phyloP scores from a whole-genome alignment of 179 eudicot genomes.

The Sideroxylon spinosum region DNA sequence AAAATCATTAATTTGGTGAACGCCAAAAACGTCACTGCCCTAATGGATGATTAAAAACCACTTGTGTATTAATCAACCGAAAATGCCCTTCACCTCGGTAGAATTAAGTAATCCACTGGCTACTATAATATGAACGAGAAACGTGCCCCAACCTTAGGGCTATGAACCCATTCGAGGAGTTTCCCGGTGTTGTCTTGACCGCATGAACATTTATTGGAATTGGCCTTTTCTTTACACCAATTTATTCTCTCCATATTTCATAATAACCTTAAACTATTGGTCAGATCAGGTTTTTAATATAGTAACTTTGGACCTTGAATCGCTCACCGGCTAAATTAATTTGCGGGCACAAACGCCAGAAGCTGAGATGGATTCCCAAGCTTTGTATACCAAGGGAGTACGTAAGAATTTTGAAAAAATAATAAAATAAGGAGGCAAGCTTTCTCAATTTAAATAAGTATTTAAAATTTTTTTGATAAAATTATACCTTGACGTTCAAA shows the following conservation, averaged over 20 bases:
- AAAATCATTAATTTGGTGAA: conserved; percentile 8
- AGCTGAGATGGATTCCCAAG: background rate
- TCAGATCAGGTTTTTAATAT: background rate
- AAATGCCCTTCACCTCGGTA: conserved; percentile 5
- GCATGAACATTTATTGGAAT: background rate
- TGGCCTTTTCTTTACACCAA: background rate
- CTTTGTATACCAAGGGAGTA: background rate
- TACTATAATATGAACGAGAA: background rate
- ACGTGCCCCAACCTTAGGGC: background rate
- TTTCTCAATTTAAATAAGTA: too few species aligned
- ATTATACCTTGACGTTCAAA: too few species aligned
- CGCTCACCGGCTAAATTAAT: background rate
- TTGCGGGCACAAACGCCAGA: background rate
- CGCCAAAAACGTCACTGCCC: conserved; percentile 5
- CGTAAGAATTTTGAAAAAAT: too few species aligned
- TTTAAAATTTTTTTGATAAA: too few species aligned
- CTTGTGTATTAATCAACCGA: background rate
- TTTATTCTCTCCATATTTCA: too few species aligned
- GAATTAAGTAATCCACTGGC: background rate
- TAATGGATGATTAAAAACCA: background rate
- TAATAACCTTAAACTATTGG: too few species aligned
- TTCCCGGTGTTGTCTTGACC: background rate
- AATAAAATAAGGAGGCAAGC: too few species aligned
- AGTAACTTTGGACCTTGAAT: background rate
- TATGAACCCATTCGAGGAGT: background rate